phyloP scores from a whole-genome alignment of 2,329 filamentous ascomycete species.

The Periconia macrospinosa region DNA sequence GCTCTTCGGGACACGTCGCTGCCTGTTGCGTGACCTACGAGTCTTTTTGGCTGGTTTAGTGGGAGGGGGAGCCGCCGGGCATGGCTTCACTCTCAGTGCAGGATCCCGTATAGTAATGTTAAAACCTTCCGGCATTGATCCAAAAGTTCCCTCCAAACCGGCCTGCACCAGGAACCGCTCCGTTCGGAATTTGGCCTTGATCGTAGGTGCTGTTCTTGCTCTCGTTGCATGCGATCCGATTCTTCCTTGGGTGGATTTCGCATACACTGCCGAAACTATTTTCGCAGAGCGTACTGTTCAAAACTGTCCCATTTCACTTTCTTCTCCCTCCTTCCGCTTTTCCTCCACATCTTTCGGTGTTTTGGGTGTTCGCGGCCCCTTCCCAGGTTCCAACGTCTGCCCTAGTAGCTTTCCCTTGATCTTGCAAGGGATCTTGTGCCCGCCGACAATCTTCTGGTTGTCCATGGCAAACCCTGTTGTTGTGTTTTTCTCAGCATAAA shows the following conservation, averaged over 20 bases:
- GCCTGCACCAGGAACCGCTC: background rate
- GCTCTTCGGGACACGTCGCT: background rate
- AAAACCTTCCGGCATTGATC: background rate
- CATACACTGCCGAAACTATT: conserved; percentile 5
- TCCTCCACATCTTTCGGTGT: conserved; percentile 2
- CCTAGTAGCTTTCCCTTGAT: background rate
- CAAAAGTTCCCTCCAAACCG: background rate
- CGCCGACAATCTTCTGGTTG: conserved; percentile 4
- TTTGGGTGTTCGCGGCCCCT: conserved; percentile 1
- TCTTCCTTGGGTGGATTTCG: background rate
- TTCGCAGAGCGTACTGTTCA: background rate
- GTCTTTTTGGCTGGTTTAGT: background rate
- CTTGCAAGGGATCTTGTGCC: conserved; percentile 6
- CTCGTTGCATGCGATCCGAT: background rate
- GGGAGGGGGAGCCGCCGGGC: background rate
- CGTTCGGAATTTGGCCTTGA: background rate
- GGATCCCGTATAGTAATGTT: background rate
- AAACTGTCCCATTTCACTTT: background rate
- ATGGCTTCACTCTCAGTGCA: background rate
- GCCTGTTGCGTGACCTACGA: background rate
- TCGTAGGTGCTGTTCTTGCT: background rate
- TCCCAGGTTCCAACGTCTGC: conserved; percentile 5
- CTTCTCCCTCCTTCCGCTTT: background rate
- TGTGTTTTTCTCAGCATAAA: background rate
- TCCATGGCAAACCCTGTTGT: conserved; percentile 7